Base-by-base conservation (phyloP, 2,329 filamentous ascomycete genomes). In the Xylogone sp. region DNA sequence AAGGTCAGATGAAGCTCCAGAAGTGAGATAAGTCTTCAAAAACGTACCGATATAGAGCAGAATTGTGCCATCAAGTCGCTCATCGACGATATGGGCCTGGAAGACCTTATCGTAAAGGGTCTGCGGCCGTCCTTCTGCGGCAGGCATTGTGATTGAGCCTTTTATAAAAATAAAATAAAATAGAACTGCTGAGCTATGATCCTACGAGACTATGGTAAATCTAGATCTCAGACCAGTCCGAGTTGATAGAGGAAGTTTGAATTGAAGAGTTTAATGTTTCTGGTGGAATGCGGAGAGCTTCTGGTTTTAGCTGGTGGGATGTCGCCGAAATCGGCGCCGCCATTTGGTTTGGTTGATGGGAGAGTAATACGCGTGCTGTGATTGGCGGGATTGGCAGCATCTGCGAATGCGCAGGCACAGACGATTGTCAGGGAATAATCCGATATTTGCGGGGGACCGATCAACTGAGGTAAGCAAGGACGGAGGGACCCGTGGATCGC, bases 101-200 rank as follows among this genome's bases (percentile, higher is more conserved):
- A 97, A 87, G 72, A 97, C 92, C 84, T 97, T 97, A 81, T 97
- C 93, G 75, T 97, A 97, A 67, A 97, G 81, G 63, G 92, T 96
- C 73, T 86, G 86, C 50, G 89, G 90, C 59, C 78, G 80, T 69
- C 78, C 77, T 61, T 87, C 84, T 62, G 82, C 82, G 67, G 78
- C 81, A 68, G 90, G 90, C 90, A 96, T 95, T 63, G 70, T 83
- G 77, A 64, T n/a, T n/a, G 13, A 20, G n/a, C 8, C 10, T 27
- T 27, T 27, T 27, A 27, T 27, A 27, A 46, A 22, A 18, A 29
- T 34, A 27, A 24, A 29, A 50, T 39, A 18, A 10, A 18, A 10
- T 21, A 49, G 18, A 49, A 18, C 42, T 49, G 22, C 39, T 16
- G 39, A 18, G 39, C 5, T 43, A 45, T 21, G 18, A 24, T 44